Conservation (phyloP, 306 rosid species). For the Comarum palustre region DNA sequence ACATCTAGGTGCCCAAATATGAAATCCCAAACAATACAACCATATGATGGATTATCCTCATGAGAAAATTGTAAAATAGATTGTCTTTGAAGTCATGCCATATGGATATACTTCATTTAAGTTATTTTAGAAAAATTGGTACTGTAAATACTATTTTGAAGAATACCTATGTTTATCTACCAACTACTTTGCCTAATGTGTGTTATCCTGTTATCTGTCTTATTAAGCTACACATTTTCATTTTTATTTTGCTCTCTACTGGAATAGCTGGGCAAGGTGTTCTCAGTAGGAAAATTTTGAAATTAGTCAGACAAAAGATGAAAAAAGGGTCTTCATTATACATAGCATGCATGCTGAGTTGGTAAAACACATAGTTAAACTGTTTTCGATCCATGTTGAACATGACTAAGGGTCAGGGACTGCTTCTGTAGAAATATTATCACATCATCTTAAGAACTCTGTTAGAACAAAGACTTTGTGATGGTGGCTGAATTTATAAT, state of each 20-base stretch:
- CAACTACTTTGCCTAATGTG: neutral
- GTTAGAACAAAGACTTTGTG: neutral
- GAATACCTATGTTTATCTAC: neutral
- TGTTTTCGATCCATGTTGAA: neutral
- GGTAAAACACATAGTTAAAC: neutral
- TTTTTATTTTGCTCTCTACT: neutral
- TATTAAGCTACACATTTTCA: neutral
- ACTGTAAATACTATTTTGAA: neutral
- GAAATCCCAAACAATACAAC: neutral
- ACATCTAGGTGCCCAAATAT: conserved; percentile 17
- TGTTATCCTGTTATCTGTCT: neutral
- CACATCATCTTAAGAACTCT: neutral
- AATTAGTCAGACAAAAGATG: neutral
- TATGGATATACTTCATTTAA: neutral
- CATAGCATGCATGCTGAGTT: neutral
- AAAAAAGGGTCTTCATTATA: neutral
- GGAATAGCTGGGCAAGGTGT: neutral
- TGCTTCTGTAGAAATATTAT: neutral
- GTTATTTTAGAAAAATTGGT: neutral
- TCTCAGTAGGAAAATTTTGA: neutral
- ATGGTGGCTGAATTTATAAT: neutral
- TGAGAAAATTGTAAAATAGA: neutral
- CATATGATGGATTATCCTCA: neutral
- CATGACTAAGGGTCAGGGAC: neutral
- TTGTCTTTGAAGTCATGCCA: neutral